A percentile compares a stretch with the other conserved stretches of the same genome.
Evolutionary conservation across 2,329 filamentous ascomycete genomes (phyloP).

Genomic region (Colletotrichum graminicola): DNA sequence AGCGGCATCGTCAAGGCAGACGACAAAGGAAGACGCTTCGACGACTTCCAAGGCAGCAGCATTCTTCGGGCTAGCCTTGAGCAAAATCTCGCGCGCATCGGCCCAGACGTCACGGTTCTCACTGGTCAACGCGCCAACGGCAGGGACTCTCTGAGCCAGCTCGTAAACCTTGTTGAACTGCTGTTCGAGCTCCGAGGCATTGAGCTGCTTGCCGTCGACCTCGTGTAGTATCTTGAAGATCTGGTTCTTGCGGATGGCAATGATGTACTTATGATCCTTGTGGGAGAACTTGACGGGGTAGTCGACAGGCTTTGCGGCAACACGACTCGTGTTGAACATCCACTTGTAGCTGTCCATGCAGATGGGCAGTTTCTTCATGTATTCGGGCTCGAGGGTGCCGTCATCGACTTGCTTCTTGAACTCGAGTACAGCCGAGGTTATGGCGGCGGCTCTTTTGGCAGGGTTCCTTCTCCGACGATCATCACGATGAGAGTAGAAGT

Average conservation of each 20-base stretch:
- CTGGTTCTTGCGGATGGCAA: constrained; percentile 94
- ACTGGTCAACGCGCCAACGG: constrained; percentile 87
- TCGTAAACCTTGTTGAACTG: constrained; percentile 91
- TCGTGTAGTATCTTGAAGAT: constrained; percentile 94
- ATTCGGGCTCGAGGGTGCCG: constrained; percentile 91
- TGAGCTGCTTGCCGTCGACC: constrained; percentile 85
- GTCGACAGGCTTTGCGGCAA: constrained; percentile 85
- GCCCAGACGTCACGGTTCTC: constrained; percentile 96
- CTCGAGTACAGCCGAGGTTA: constrained; percentile 86
- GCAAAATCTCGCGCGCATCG: constrained; percentile 81
- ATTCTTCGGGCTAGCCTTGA: constrained; percentile 84
- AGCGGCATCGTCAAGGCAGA: constrained; percentile 92
- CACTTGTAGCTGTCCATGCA: constrained; percentile 99
- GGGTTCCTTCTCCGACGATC: constrained; percentile 90
- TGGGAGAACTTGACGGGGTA: constrained; percentile 84
- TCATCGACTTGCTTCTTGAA: constrained; percentile 94
- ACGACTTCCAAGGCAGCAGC: constrained; percentile 82
- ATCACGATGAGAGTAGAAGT: constrained; percentile 99
- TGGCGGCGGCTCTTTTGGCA: constrained; percentile 90
- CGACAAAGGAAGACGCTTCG: constrained; percentile 88
- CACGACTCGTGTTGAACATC: constrained; percentile 97
- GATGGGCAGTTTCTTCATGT: constrained; percentile 97
- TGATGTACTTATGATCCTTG: constrained; percentile 84
- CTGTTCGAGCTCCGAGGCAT: constrained; percentile 87
- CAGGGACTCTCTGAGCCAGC: constrained; percentile 75